A percentile compares a stretch with the other conserved stretches of the same genome.
Evolutionary conservation across 768 basidiomycete genomes (phyloP).

Genomic region (Agrocybe chaxingu): DNA sequence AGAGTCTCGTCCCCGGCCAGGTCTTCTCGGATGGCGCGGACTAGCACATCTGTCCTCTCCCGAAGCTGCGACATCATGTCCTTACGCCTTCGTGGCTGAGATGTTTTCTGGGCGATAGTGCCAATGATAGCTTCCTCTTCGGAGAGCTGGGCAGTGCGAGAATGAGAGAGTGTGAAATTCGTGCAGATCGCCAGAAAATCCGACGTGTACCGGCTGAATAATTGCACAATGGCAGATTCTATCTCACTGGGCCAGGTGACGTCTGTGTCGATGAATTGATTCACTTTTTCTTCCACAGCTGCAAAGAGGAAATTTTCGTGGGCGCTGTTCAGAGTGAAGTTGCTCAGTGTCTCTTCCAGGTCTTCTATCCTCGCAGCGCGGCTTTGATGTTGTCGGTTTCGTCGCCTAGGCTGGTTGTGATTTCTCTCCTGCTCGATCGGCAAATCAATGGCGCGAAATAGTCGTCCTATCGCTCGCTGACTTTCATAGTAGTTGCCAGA

Average conservation of each 20-base stretch:
- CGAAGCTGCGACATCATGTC: slow-evolving; percentile 54
- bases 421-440: slow-evolving; percentile 27
- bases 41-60: slow-evolving; percentile 52
- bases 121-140: slow-evolving; percentile 68
- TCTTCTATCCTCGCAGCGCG: slow-evolving; percentile 13
- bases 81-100: slow-evolving; percentile 50
- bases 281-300: slow-evolving; percentile 23
- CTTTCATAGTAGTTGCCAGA: slow-evolving; percentile 49
- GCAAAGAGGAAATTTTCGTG: slow-evolving; percentile 9
- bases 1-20: slow-evolving; percentile 47
- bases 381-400: slow-evolving; percentile 7
- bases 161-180: slow-evolving; percentile 41
- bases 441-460: slow-evolving; percentile 61
- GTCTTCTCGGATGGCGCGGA: slow-evolving; percentile 44
- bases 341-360: slow-evolving; percentile 15
- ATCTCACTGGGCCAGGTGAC: slow-evolving; percentile 15
- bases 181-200: slow-evolving; percentile 48
- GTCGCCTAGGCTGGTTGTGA: slow-evolving; percentile 7
- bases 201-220: slow-evolving; percentile 40
- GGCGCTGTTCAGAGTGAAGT: slow-evolving; percentile 7
- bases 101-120: slow-evolving; percentile 61
- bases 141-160: slow-evolving; percentile 39
- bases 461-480: slow-evolving; percentile 50
- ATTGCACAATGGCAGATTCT: slow-evolving; percentile 23
- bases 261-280: slow-evolving; percentile 28